Conservation (phyloP, 2,329 filamentous ascomycete genomes). For the Aspergillus carbonarius region DNA sequence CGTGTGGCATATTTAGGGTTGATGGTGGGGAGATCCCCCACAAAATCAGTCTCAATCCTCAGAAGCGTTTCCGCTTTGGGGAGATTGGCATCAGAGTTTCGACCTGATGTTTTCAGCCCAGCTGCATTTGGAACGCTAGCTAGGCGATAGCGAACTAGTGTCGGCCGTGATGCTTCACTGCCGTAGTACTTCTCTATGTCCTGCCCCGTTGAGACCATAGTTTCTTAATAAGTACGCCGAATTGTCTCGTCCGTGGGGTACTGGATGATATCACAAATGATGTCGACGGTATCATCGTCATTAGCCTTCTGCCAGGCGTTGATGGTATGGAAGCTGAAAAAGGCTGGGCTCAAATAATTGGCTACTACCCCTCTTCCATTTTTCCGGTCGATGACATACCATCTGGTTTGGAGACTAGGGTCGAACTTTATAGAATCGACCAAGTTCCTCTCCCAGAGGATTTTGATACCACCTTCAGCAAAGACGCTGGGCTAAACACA, state of each 20-base stretch:
- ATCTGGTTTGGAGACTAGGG: constrained; percentile 54
- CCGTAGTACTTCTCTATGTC: constrained; percentile 32
- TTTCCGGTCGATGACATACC: constrained; percentile 70
- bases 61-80: constrained; percentile 7
- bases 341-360: constrained; percentile 64
- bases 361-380: constrained; percentile 63
- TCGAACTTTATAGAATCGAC: constrained; percentile 68
- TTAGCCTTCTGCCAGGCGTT: constrained; percentile 68
- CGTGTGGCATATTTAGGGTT: constrained; percentile 45
- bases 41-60: neutral
- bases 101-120: neutral
- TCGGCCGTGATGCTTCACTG: constrained; percentile 29
- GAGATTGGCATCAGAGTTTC: constrained; percentile 9
- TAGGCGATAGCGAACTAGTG: constrained; percentile 34
- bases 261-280: constrained; percentile 64
- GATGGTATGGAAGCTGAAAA: constrained; percentile 74
- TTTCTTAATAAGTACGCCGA: constrained; percentile 66
- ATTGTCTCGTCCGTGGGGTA: constrained; percentile 68
- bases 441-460: constrained; percentile 44
- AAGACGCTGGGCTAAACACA: constrained; percentile 62
- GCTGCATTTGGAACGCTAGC: constrained; percentile 22
- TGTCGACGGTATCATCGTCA: constrained; percentile 37
- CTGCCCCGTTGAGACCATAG: constrained; percentile 56
- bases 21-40: constrained; percentile 48
- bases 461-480: constrained; percentile 52